Base-by-base conservation (phyloP, 192 early-diverging fungal species). In the Coemansia sp. region DNA sequence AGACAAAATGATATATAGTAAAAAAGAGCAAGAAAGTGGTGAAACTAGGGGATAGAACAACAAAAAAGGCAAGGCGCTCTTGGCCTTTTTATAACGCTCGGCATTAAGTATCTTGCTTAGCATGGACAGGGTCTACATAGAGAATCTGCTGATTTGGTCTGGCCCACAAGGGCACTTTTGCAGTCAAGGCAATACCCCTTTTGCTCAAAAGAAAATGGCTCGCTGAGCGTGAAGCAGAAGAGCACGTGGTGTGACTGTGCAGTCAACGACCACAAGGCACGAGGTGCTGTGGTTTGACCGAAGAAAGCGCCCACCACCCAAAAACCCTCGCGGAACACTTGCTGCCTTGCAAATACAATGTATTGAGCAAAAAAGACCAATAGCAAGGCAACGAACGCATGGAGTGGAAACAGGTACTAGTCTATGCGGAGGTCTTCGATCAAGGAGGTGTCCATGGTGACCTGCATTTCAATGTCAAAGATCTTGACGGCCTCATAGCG, bases 401-500 rank as follows among this genome's bases (percentile, higher is more conserved):
- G 18, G 20, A 12, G 48, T 11, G 3, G 48, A 2, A 11, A 1
- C 10, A 26, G 2, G 10, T 11, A 16, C 18, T 21, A 58, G 26
- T 28, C 33, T 34, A 58, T 10, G 6, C 7, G 63, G 37, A 74
- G 61, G 33, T 70, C 56, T 14, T 77, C 72, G 26, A 79, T 66
- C 20, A 68, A 47, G 6, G 71, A 73, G 3, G 77, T 79, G 52
- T 79, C 77, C 72, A 79, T 79, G 20, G 58, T 57, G 47, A 79
- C 77, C 4, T 71, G 72, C 61, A 79, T 73, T 50, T 79, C 77
- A 67, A 79, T 79, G 39, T 68, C 77, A 64, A 79, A 79, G 61
- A 79, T 73, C 18, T 50, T 31, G 35, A 79, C 61, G 0, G 71
- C 72, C 35, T 74, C 68, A 37, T 79, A 79, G 48, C 77, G 77